Conservation (phyloP, 208 protist genomes). For the Trypanosoma conorhini region DNA sequence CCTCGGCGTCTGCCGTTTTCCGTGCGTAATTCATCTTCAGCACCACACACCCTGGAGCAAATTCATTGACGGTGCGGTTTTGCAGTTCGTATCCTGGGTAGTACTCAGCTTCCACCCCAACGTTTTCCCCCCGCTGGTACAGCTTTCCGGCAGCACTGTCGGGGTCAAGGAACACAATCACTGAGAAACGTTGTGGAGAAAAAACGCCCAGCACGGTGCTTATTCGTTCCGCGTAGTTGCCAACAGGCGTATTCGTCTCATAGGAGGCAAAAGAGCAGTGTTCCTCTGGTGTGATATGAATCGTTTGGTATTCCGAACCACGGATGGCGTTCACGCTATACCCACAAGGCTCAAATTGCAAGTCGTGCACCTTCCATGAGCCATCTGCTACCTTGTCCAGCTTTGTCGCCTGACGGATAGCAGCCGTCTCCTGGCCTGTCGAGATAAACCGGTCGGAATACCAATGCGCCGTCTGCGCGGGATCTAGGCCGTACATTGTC, state of each 20-base stretch:
- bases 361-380: constrained; percentile 82
- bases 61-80: constrained; percentile 80
- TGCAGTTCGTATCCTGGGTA: constrained; percentile 71
- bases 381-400: constrained; percentile 75
- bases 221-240: constrained; percentile 66
- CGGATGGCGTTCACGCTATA: constrained; percentile 95
- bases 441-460: constrained; percentile 77
- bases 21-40: constrained; percentile 86
- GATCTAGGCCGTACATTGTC: constrained; percentile 92
- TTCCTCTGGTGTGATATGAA: constrained; percentile 95
- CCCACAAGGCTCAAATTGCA: constrained; percentile 94
- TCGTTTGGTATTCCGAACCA: constrained; percentile 90
- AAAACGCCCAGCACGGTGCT: constrained; percentile 73
- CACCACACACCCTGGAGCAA: constrained; percentile 74
- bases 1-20: constrained; percentile 31
- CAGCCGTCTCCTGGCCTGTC: constrained; percentile 62
- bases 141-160: constrained; percentile 71
- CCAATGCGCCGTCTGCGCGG: constrained; percentile 77
- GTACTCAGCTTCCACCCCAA: constrained; percentile 83
- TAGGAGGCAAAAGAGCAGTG: constrained; percentile 94
- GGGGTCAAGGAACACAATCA: constrained; percentile 85
- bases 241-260: constrained; percentile 89
- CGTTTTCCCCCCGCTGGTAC: constrained; percentile 52
- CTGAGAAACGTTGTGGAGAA: constrained; percentile 78
- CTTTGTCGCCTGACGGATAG: constrained; percentile 63